Percentiles rank a stretch among this genome's conserved stretches.
Evolutionary conservation across 2,329 filamentous ascomycete genomes (phyloP).

Genomic region (Anthostomella pinea): DNA sequence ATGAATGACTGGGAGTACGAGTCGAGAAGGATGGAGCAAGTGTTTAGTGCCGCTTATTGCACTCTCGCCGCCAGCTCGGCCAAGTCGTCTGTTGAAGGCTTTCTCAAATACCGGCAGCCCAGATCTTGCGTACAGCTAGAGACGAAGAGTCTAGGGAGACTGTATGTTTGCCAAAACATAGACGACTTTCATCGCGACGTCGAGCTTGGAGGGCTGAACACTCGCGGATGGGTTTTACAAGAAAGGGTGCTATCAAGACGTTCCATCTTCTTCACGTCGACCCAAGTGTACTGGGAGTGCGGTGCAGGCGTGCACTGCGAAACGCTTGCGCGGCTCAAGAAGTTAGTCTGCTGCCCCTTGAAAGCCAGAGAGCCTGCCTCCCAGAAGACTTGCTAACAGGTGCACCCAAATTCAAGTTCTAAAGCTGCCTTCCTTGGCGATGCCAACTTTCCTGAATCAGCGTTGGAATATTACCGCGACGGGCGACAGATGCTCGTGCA

Average conservation of each 20-base stretch:
- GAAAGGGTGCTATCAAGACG: slow-evolving; percentile 17
- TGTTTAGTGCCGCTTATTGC: slow-evolving; percentile 17
- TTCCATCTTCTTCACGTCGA: slow-evolving; percentile 16
- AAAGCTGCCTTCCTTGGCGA: slow-evolving; percentile 16
- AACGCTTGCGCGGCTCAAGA: slow-evolving; percentile 13
- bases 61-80: slow-evolving; percentile 14
- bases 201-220: slow-evolving; percentile 7
- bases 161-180: slow-evolving; percentile 14
- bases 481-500: slow-evolving; percentile 16
- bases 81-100: slow-evolving; percentile 6
- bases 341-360: slow-evolving; percentile 10
- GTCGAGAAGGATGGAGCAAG: slow-evolving; percentile 10
- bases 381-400: neutral
- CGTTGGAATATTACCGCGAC: slow-evolving; percentile 16
- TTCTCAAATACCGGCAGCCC: slow-evolving; percentile 2
- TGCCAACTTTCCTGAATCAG: slow-evolving; percentile 13
- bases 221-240: slow-evolving; percentile 20
- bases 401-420: slow-evolving; percentile 1
- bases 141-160: neutral
- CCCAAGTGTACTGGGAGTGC: slow-evolving; percentile 20
- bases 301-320: slow-evolving; percentile 17
- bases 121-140: slow-evolving; percentile 7
- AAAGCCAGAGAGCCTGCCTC: no score
- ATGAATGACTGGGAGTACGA: slow-evolving; percentile 5
- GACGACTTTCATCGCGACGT: slow-evolving; percentile 19